phyloP scores from a whole-genome alignment of 306 rosid species.

The Vigna mungo region DNA sequence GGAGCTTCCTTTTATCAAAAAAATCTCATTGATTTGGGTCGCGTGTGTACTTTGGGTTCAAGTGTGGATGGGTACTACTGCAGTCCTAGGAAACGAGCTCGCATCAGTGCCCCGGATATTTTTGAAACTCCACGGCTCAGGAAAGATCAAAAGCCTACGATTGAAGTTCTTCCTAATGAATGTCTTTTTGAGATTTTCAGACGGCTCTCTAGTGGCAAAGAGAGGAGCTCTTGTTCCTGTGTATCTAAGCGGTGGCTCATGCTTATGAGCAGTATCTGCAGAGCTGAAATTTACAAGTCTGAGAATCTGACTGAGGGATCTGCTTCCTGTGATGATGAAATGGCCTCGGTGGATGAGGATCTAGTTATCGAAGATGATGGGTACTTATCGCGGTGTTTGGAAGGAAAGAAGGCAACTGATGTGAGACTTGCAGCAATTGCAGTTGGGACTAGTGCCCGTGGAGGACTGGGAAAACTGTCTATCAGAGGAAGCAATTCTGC shows the following conservation, averaged over 20 bases:
- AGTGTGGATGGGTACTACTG: background rate
- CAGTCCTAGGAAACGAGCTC: conserved; percentile 11
- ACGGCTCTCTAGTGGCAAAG: conserved; percentile 8
- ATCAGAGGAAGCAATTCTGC: conserved; percentile 15
- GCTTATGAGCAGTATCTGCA: conserved; percentile 7
- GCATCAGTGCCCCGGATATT: background rate
- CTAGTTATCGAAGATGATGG: background rate
- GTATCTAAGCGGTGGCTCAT: conserved; percentile 18
- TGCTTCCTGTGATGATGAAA: conserved; percentile 1
- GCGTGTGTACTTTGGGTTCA: conserved; percentile 3
- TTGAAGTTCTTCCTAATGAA: conserved; percentile 13
- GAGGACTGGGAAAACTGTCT: background rate
- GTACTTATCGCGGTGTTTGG: background rate
- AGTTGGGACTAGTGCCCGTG: conserved; percentile 5
- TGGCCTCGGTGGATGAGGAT: background rate
- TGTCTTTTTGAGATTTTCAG: conserved; percentile 20
- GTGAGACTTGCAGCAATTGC: conserved; percentile 20
- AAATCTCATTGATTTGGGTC: conserved; percentile 14
- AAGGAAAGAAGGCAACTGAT: conserved; percentile 22
- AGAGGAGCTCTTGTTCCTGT: conserved; percentile 7
- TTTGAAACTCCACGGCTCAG: background rate
- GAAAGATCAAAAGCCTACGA: conserved; percentile 6
- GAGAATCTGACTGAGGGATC: background rate
- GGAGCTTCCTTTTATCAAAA: background rate
- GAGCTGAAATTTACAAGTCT: background rate